Percentiles rank a stretch among this genome's conserved stretches.
Conservation (phyloP, 352 stramenopile species). For the Plasmopara viticola region DNA sequence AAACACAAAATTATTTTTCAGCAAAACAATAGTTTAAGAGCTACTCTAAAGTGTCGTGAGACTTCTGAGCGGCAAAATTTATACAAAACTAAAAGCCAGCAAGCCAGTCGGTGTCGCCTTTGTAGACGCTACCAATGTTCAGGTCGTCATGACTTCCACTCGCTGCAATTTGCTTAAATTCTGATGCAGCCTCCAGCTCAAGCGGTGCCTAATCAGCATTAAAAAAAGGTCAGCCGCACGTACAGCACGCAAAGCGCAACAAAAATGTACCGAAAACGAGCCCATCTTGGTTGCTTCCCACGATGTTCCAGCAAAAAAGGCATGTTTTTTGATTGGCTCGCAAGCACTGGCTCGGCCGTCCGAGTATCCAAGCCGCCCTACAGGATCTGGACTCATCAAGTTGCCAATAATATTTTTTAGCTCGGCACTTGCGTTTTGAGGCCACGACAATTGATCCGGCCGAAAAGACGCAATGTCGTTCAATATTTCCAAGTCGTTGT, state of each 20-base stretch:
- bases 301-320: slow-evolving; percentile 77
- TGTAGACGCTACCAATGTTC: slow-evolving; percentile 70
- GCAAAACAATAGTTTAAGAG: background rate
- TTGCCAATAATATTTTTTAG: slow-evolving; percentile 66
- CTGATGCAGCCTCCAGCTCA: slow-evolving; percentile 50
- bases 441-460: slow-evolving; percentile 70
- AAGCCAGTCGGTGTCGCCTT: slow-evolving; percentile 69
- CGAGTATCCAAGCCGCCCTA: slow-evolving; percentile 49
- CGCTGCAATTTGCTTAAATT: slow-evolving; percentile 71
- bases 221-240: slow-evolving; percentile 1
- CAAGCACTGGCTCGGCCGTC: slow-evolving; percentile 49
- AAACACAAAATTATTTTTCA: too few relatives aligned
- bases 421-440: slow-evolving; percentile 54
- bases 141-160: slow-evolving; percentile 40
- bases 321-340: slow-evolving; percentile 69
- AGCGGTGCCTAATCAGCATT: slow-evolving; percentile 49
- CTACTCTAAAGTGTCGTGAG: background rate
- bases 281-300: slow-evolving; percentile 79
- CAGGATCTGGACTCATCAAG: slow-evolving; percentile 52
- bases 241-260: background rate
- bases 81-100: slow-evolving; percentile 52
- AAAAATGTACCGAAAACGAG: slow-evolving; percentile 61
- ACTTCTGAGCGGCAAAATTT: slow-evolving; percentile 13
- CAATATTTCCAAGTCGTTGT: slow-evolving; percentile 84
- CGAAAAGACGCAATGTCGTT: slow-evolving; percentile 78